phyloP scores from a whole-genome alignment of 2,329 filamentous ascomycete species.

The Pyricularia sp. region DNA sequence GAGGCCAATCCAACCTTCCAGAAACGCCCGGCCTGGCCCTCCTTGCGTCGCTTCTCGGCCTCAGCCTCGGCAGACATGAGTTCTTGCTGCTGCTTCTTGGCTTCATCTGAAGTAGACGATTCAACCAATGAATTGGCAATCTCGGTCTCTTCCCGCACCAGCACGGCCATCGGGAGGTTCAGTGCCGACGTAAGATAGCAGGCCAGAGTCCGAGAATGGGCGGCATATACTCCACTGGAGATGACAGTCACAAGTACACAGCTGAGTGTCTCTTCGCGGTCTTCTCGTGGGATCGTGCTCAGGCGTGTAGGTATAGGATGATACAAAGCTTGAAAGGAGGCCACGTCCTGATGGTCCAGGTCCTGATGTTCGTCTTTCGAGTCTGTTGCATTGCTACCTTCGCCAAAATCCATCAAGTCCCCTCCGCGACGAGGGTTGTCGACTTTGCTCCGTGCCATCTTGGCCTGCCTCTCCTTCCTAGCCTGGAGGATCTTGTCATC shows the following conservation, averaged over 20 bases:
- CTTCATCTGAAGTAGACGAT: constrained; percentile 35
- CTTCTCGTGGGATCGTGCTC: constrained; percentile 40
- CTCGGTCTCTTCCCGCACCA: constrained; percentile 59
- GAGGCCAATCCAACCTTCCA: constrained; percentile 89
- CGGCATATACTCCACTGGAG: constrained; percentile 60
- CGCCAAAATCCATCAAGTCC: constrained; percentile 28
- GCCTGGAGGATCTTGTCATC: constrained; percentile 32
- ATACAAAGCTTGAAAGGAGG: constrained; percentile 37
- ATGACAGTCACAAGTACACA: constrained; percentile 58
- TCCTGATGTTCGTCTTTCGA: constrained; percentile 13
- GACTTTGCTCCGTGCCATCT: constrained; percentile 23
- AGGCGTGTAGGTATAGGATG: constrained; percentile 40
- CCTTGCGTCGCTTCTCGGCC: constrained; percentile 57
- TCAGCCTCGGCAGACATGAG: constrained; percentile 64
- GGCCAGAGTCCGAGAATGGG: constrained; percentile 56
- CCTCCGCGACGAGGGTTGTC: constrained; percentile 22
- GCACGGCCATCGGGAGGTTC: constrained; percentile 43
- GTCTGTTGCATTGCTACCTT: constrained; percentile 2
- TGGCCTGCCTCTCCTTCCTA: constrained; percentile 30
- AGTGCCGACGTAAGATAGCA: constrained; percentile 57
- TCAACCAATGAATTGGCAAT: constrained; percentile 65
- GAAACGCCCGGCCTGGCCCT: constrained; percentile 56
- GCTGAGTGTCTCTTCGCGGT: constrained; percentile 52
- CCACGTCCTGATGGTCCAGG: constrained; percentile 23
- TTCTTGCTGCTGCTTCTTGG: constrained; percentile 17